Conservation (phyloP, 1,284 basidiomycete species). For the Psilocybe mexicana region DNA sequence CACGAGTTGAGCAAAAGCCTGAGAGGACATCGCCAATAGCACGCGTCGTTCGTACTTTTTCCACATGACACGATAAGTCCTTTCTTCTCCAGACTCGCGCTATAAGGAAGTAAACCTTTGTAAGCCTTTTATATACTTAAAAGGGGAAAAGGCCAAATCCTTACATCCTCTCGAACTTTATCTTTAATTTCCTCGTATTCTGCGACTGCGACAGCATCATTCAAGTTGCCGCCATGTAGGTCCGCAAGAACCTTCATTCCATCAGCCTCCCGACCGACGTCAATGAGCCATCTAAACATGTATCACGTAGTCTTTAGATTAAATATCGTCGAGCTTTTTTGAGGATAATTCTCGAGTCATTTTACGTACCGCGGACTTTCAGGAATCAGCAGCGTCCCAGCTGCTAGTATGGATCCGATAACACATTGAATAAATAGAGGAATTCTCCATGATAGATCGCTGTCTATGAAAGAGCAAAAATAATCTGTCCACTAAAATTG, state of each 20-base stretch:
- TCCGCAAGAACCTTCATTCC: slow-evolving; percentile 91
- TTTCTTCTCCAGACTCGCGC: slow-evolving; percentile 77
- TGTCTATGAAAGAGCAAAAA: slow-evolving; percentile 86
- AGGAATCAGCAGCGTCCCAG: slow-evolving; percentile 86
- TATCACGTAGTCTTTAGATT: slow-evolving; percentile 10
- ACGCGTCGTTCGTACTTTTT: slow-evolving; percentile 86
- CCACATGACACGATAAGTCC: slow-evolving; percentile 88
- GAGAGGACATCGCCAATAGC: slow-evolving; percentile 95
- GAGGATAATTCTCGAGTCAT: background rate
- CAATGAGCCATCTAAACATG: slow-evolving; percentile 80
- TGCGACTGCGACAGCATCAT: slow-evolving; percentile 70
- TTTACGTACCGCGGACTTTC: slow-evolving; percentile 81
- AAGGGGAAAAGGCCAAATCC: slow-evolving; percentile 18
- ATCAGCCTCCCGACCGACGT: slow-evolving; percentile 83
- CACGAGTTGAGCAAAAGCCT: slow-evolving; percentile 89
- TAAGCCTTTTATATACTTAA: background rate
- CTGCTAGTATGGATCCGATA: slow-evolving; percentile 82
- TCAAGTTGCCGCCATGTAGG: slow-evolving; percentile 84
- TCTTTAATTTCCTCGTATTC: slow-evolving; percentile 96
- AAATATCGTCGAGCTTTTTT: background rate
- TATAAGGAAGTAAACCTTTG: slow-evolving; percentile 22
- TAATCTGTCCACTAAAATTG: slow-evolving; percentile 87
- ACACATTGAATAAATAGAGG: slow-evolving; percentile 88
- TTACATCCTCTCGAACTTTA: slow-evolving; percentile 79
- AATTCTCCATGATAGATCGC: slow-evolving; percentile 81